Evolutionary conservation across 2,329 filamentous ascomycete species (phyloP), one percentile per base, ranked within the genome.

Genomic region (Xylaria arbuscula): DNA sequence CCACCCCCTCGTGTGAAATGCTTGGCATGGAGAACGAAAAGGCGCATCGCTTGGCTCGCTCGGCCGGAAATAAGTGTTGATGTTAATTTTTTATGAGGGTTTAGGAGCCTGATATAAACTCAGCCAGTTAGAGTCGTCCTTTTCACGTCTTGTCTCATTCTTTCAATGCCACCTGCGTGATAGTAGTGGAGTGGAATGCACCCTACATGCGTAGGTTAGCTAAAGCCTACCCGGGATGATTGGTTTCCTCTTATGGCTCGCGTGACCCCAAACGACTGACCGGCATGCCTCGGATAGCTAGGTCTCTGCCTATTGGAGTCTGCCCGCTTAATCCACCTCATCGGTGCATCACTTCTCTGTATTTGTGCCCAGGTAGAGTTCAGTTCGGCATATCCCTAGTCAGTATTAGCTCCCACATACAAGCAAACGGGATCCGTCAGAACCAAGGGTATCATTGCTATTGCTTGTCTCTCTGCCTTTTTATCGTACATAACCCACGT

Each of bases 371-470:
- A 17, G 19, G 62, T 64, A 58, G 48, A 59, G 60, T 65, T 64
- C 19, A 61, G 62, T 38, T 62, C 62, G 62, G 36, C 61, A 47
- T 40, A 42, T 62, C 34, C 66, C 68, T 63, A 60, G 38, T 19
- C 22, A 59, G 38, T 45, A 38, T 53, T 48, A 45, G 65, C 54
- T 38, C 55, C 36, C 24, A 22, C 38, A 34, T 50, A 42, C 36
- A n/a, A 24, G 48, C 55, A 42, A 53, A 38, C 34, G 9, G 22
- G 48, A 22, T 57, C 59, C 56, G 36, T 61, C 62, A 24, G 50
- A 72, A 70, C 65, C 59, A 70, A 64, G 72, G 72, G 72, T 73
- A 73, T 75, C 74, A 72, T 74, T 72, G 72, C 68, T 56, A 72
- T 73, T 72, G 72, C 68, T 56, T 73, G 65, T 71, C 70, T 74